Evolutionary conservation across 192 early-diverging fungal genomes (phyloP), one percentile per base, ranked within the genome.

Genomic region (Rhizophagus prolifer): DNA sequence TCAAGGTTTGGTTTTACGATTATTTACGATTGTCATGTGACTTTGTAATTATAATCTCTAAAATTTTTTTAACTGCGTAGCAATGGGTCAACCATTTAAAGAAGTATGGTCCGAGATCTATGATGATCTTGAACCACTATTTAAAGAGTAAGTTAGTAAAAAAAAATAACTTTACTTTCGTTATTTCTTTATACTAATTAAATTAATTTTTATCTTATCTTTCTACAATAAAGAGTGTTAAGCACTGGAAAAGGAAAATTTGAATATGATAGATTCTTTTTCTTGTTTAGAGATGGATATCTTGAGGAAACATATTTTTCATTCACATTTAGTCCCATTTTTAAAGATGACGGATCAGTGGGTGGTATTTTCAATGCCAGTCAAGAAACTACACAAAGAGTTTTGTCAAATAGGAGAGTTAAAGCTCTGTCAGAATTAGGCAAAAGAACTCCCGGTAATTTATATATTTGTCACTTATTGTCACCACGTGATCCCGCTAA

Each of bases 301-400:
- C 70, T 74, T 25, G 82, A 83, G 58, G 82, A 83, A 54, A 70
- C 74, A 25, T 83, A 80, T 54, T 80, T 80, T 46, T 77, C 78
- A 9, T 83, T 80, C 46, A 79, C 82, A 13, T 76, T 83, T 26
- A 63, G 74, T 7, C 82, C 82, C 2, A 79, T 83, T 19, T 80
- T 83, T 31, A 13, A 79, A 21, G 23, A 46, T 31, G 74, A 83
- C 41, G 82, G 77, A 1, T 50, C 79, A 7, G 26, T 79, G 16
- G 72, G 69, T 19, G 82, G 82, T 9, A 73, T 83, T 34, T n/a
- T 80, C 2, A 75, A 75, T 21, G 8, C 76, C 23, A 79, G 75
- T 2, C 67, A 80, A 30, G 82, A 83, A 46, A 78, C 78, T 4
- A 83, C 82, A 14, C 74, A 79, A 47, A 76, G 63, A 19, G 68